Evolutionary conservation across 441 rosid genomes (phyloP).

Genomic region (Brassica hybrid): DNA sequence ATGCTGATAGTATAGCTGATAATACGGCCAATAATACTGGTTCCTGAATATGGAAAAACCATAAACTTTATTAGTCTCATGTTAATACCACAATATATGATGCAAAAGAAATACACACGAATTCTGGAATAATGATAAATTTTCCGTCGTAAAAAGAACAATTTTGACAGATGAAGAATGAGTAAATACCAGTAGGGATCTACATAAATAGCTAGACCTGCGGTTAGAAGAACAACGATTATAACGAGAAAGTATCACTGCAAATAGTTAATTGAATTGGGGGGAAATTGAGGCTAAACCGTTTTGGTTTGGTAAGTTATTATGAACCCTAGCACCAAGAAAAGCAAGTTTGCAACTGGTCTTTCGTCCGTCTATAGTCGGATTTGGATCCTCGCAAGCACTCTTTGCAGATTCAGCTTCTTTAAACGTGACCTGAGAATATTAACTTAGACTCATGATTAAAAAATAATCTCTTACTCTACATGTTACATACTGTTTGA

Average conservation of each 20-base stretch:
- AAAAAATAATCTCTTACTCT: background rate
- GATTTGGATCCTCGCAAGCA: conserved; percentile 53
- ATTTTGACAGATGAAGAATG: conserved; percentile 1
- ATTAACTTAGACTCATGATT: conserved; percentile 1
- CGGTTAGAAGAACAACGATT: background rate
- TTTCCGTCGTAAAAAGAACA: background rate
- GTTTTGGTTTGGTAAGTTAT: conserved; percentile 19
- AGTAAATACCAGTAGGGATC: conserved; percentile 8
- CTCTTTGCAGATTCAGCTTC: conserved; percentile 56
- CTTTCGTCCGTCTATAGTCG: conserved; percentile 55
- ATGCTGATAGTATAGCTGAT: background rate
- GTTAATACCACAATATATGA: background rate
- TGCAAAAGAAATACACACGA: background rate
- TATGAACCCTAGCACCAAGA: conserved; percentile 36
- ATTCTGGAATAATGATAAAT: background rate
- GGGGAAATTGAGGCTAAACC: background rate
- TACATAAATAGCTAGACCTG: conserved; percentile 1
- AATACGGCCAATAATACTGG: background rate
- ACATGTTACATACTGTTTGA: background rate
- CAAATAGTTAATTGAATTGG: background rate
- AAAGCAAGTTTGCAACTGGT: conserved; percentile 65
- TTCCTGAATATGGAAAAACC: background rate
- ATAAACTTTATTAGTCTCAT: conserved; percentile 18
- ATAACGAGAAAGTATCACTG: background rate
- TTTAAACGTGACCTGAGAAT: conserved; percentile 47